These are phyloP conservation scores for Colletotrichum costaricense DNA, from an alignment of 2,329 filamentous ascomycete genomes.

Conservation along the genomic window DNA sequence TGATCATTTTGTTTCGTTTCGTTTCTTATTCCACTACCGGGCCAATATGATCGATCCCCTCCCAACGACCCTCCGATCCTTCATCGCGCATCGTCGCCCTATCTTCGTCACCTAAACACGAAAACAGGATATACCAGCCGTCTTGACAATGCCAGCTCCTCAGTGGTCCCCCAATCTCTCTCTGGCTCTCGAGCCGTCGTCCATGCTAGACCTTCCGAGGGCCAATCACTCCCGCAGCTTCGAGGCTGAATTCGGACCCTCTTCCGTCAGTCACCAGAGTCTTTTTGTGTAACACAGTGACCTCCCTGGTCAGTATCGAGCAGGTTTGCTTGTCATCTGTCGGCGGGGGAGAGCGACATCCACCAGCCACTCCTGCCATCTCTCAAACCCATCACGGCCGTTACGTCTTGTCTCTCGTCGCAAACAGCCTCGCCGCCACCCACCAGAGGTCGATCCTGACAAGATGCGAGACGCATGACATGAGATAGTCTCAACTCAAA, in stretches of 20 bases:
- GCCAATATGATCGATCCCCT: slow-evolving; percentile 3
- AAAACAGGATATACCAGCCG: not conserved
- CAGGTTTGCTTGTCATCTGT: slow-evolving; percentile 13
- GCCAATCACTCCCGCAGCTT: not conserved
- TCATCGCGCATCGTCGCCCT: not conserved
- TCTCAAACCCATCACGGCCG: slow-evolving; percentile 4
- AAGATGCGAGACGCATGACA: not conserved
- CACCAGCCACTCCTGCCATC: slow-evolving; percentile 27
- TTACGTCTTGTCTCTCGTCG: not conserved
- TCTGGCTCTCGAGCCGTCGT: not conserved
- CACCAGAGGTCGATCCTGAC: not conserved
- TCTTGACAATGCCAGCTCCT: not conserved
- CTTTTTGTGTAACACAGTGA: slow-evolving; percentile 14
- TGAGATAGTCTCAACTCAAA: not conserved
- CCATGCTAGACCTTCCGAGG: not conserved
- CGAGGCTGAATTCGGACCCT: not conserved
- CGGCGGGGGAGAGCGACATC: slow-evolving; percentile 20
- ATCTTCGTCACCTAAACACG: not conserved
- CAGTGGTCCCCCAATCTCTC: not conserved
- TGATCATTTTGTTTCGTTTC: slow-evolving; percentile 29
- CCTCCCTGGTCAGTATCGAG: slow-evolving; percentile 17
- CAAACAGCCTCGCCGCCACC: slow-evolving; percentile 13
- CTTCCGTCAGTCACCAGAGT: not conserved
- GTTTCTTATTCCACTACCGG: slow-evolving; percentile 19
- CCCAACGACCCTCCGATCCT: not conserved